These are phyloP conservation scores for Tetracentron sinense DNA, from an alignment of 164 flowering plant genomes.

Conservation along the genomic window DNA sequence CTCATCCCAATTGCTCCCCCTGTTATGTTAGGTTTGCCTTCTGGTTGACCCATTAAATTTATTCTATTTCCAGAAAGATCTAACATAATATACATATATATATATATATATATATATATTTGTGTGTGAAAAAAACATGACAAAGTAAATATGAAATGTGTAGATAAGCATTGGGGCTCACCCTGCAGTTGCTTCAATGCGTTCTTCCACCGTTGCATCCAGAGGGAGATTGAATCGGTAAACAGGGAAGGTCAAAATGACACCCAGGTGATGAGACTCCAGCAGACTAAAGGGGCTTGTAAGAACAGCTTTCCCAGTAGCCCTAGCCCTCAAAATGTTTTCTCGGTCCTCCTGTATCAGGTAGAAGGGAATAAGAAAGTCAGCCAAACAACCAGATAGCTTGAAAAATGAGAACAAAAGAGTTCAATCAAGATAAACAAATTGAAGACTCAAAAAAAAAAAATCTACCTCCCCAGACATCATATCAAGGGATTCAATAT, in stretches of 20 bases:
- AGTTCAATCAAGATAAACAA: slow-evolving; percentile 3
- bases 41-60: not conserved
- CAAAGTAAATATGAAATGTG: not conserved
- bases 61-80: too few relatives aligned
- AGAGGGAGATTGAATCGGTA: slow-evolving; percentile 61
- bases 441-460: not conserved
- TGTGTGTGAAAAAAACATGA: not conserved
- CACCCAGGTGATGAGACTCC: slow-evolving; percentile 90
- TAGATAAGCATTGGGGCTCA: slow-evolving; percentile 28
- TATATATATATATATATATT: too few relatives aligned
- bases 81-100: too few relatives aligned
- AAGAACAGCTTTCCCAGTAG: slow-evolving; percentile 89
- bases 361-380: not conserved
- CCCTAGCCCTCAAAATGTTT: slow-evolving; percentile 85
- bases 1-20: not conserved
- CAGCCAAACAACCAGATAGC: not conserved
- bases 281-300: slow-evolving; percentile 82
- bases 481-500: slow-evolving; percentile 83
- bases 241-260: slow-evolving; percentile 93
- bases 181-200: slow-evolving; percentile 81
- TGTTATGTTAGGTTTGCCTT: not conserved
- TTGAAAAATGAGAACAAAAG: too few relatives aligned
- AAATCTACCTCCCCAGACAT: slow-evolving; percentile 88
- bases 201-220: slow-evolving; percentile 61
- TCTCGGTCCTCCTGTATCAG: slow-evolving; percentile 81